Percentiles rank a stretch among this genome's conserved stretches.
Evolutionary conservation across 1,284 basidiomycete species (phyloP).

Genomic region (Phenoliferia sp.): DNA sequence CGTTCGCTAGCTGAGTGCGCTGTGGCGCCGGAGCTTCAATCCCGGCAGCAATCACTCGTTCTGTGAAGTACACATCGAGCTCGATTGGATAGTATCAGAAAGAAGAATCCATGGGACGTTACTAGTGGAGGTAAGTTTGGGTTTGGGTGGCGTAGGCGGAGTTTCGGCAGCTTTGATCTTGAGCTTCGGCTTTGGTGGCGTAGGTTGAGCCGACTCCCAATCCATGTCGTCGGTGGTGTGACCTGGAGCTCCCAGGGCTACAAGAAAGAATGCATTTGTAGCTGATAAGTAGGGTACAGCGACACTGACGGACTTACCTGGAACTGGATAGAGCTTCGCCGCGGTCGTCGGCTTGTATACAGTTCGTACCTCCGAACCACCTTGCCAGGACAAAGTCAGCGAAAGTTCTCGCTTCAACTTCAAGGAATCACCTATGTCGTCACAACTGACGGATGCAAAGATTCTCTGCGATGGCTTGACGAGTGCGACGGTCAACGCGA

Average conservation of each 20-base stretch:
- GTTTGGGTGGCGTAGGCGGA: too few species aligned
- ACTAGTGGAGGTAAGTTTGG: too few species aligned
- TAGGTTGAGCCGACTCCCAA: too few species aligned
- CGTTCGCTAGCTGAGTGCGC: constrained; percentile 17
- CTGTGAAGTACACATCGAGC: neutral
- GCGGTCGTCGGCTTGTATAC: constrained; percentile 12
- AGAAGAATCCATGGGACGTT: too few species aligned
- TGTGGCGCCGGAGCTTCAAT: constrained; percentile 7
- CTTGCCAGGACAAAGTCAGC: constrained; percentile 14
- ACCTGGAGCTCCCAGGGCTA: neutral
- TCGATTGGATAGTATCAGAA: neutral
- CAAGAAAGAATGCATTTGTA: too few species aligned
- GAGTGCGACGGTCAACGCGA: constrained; percentile 34
- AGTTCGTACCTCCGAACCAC: constrained; percentile 19
- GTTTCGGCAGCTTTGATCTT: too few species aligned
- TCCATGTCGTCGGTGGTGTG: neutral
- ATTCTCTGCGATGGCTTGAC: constrained; percentile 37
- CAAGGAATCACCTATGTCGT: constrained; percentile 10
- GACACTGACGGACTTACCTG: neutral
- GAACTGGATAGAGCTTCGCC: constrained; percentile 15
- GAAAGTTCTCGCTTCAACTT: constrained; percentile 29
- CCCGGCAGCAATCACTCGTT: neutral
- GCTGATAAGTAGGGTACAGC: neutral
- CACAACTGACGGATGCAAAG: constrained; percentile 24
- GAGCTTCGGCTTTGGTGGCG: too few species aligned